These are phyloP conservation scores for Hypholoma sublateritium DNA, from an alignment of 768 basidiomycete species.

Conservation along the genomic window DNA sequence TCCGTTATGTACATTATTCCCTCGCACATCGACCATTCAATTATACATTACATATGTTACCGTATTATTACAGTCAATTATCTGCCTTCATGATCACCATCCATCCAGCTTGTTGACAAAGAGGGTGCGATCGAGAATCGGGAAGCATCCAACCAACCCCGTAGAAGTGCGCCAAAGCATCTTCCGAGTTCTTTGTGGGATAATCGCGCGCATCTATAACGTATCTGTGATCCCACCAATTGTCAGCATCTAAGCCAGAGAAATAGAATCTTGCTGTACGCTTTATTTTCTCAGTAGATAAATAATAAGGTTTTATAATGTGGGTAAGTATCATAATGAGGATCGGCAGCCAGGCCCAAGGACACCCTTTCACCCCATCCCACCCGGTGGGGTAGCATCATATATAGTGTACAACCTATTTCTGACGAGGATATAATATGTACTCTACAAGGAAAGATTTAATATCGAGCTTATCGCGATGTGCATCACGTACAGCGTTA, in stretches of 20 bases:
- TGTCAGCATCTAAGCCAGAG: neutral
- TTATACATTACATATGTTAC: neutral
- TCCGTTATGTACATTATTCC: neutral
- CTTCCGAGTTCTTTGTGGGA: slow-evolving; percentile 5
- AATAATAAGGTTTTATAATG: neutral
- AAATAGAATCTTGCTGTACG: neutral
- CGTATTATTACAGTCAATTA: neutral
- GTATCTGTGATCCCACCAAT: neutral
- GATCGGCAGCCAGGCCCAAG: slow-evolving; percentile 22
- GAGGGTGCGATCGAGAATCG: slow-evolving; percentile 2
- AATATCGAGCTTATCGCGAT: slow-evolving; percentile 13
- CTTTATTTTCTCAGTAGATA: neutral
- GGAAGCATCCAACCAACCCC: neutral
- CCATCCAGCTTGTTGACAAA: neutral
- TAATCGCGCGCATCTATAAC: slow-evolving; percentile 1
- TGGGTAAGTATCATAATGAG: slow-evolving; percentile 11
- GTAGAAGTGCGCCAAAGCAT: neutral
- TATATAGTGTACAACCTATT: neutral
- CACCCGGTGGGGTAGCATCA: neutral
- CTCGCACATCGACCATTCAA: neutral
- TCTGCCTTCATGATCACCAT: neutral
- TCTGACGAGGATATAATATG: neutral
- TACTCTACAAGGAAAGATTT: neutral
- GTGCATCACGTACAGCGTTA: slow-evolving; percentile 11
- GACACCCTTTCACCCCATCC: slow-evolving; percentile 23